Evolutionary conservation across 345 rosid genomes (phyloP), one percentile per base, ranked within the genome.

Genomic region (Aquilaria yunnanensis): DNA sequence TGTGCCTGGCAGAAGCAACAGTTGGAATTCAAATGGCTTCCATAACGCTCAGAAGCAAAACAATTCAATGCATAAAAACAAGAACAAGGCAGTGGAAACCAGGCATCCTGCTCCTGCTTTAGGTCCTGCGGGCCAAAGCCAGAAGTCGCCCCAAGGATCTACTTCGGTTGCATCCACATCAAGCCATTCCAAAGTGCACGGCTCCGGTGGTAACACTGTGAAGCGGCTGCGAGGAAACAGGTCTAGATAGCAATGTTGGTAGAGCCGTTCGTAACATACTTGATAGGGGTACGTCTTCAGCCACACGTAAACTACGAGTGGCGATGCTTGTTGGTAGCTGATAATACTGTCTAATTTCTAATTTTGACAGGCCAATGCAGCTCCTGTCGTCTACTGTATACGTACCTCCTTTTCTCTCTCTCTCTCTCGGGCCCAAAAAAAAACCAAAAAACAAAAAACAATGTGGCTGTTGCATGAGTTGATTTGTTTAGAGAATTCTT

Each of bases 221-320:
- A 79, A 79, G 72, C 74, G 77, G 62, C 80, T 56, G 29, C 88
- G 80, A 2, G 78, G 68, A 47, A 73, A 64, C 31, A 31, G 75
- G 57, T 57, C 60, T 5, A 65, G 63, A 48, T 56, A 49, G 14
- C 14, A 67, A 67, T 9, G 3, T 46, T 52, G 54, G 49, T 14
- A 9, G 57, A 45, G 30, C 43, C 7, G 59, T 47, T 8, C 62
- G 51, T 56, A 47, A 34, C 47, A 69, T 50, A 58, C 53, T 58
- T 14, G 48, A 32, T 59, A 14, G 33, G 49, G 29, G 12, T 37
- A 5, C 5, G 43, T 30, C 43, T 43, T 37, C 51, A 34, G 47
- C 6, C 1, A 0, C 3, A 13, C 13, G 23, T 56, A 13, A 5
- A 46, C 56, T 55, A 47, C 34, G 14, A 37, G 48, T 47, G 57